phyloP scores from a whole-genome alignment of 2,329 filamentous ascomycete genomes.

The Colletotrichum spaethianum region DNA sequence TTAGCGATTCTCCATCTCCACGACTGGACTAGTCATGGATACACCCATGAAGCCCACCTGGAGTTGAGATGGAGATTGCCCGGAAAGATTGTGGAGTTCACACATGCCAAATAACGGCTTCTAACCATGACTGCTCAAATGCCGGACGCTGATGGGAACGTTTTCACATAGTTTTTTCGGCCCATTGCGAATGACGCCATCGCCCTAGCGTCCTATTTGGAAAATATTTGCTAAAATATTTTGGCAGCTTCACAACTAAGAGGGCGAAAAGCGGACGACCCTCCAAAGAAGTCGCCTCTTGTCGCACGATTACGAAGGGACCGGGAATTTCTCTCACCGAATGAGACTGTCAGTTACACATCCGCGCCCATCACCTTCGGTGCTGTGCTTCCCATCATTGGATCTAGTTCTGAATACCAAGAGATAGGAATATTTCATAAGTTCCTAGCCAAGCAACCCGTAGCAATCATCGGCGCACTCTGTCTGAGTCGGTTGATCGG shows the following conservation, averaged over 20 bases:
- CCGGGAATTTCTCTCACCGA: not conserved
- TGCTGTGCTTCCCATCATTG: not conserved
- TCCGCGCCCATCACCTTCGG: not conserved
- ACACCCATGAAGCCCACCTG: slow-evolving; percentile 22
- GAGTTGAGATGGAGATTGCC: slow-evolving; percentile 34
- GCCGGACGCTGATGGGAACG: not conserved
- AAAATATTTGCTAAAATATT: not conserved
- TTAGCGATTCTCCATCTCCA: slow-evolving; percentile 1
- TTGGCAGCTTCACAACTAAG: not conserved
- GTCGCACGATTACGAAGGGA: not conserved
- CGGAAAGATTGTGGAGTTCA: slow-evolving; percentile 19
- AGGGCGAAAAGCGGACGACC: not conserved
- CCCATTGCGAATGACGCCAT: slow-evolving; percentile 12
- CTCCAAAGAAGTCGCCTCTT: not conserved
- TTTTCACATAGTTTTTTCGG: slow-evolving; percentile 3
- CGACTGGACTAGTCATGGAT: slow-evolving; percentile 2
- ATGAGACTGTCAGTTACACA: not conserved
- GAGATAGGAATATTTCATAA: slow-evolving; percentile 22
- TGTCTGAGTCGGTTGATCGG: slow-evolving; percentile 27
- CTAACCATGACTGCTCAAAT: not conserved
- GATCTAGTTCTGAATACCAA: slow-evolving; percentile 1
- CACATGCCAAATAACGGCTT: not conserved
- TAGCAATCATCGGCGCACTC: not conserved
- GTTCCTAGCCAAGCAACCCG: slow-evolving; percentile 23
- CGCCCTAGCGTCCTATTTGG: not conserved